Evolutionary conservation across 306 rosid species (phyloP).

Genomic region (Quillaja saponaria): DNA sequence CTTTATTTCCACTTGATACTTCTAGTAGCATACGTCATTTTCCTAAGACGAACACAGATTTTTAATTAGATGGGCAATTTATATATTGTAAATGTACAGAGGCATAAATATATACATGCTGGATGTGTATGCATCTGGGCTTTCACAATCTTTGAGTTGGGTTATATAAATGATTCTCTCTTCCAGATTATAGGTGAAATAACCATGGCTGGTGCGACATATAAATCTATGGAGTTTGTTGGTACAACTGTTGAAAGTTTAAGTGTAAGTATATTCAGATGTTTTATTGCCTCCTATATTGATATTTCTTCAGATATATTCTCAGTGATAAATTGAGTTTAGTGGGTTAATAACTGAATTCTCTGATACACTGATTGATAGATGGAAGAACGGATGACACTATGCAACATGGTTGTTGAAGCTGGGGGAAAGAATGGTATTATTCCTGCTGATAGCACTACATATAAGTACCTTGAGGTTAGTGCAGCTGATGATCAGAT

Average conservation of each 20-base stretch:
- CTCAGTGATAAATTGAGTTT: too few species aligned
- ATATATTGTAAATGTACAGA: too few species aligned
- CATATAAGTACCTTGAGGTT: slow-evolving; percentile 88
- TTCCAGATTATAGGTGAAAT: slow-evolving; percentile 92
- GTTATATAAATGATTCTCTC: slow-evolving; percentile 10
- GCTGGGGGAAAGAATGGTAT: slow-evolving; percentile 95
- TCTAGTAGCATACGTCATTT: neutral
- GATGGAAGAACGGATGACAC: slow-evolving; percentile 97
- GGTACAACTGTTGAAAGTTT: slow-evolving; percentile 88
- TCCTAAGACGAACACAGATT: neutral
- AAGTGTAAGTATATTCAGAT: slow-evolving; percentile 47
- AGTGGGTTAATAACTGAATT: slow-evolving; percentile 3
- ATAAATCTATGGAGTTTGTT: slow-evolving; percentile 91
- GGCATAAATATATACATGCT: too few species aligned
- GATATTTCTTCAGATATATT: slow-evolving; percentile 1
- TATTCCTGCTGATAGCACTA: slow-evolving; percentile 79
- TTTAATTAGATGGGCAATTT: too few species aligned
- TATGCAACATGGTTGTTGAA: slow-evolving; percentile 95
- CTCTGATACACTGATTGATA: too few species aligned
- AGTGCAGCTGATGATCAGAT: slow-evolving; percentile 29
- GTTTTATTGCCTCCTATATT: neutral
- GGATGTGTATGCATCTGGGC: too few species aligned
- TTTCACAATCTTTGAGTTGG: neutral
- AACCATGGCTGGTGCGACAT: slow-evolving; percentile 85
- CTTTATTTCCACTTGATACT: too few species aligned